Conservation (phyloP, 441 rosid genomes). For the Arabidopsis lyrata region DNA sequence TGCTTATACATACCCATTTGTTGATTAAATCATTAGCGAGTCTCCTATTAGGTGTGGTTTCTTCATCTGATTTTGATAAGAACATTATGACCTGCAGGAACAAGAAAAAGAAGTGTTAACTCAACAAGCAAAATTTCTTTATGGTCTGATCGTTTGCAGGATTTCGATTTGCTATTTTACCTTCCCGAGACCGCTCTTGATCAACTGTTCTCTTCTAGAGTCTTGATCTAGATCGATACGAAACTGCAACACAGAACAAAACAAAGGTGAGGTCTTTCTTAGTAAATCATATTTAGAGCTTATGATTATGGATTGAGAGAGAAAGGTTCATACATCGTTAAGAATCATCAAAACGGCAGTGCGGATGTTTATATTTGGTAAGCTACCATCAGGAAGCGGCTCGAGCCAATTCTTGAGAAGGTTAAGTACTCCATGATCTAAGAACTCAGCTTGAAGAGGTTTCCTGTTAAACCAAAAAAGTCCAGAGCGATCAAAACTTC, state of each 20-base stretch:
- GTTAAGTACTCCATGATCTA: constrained; percentile 85
- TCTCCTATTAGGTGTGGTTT: constrained; percentile 74
- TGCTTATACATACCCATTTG: constrained; percentile 56
- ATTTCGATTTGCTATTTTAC: neutral
- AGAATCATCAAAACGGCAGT: constrained; percentile 72
- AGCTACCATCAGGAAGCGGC: constrained; percentile 95
- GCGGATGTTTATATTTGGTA: constrained; percentile 83
- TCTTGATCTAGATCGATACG: constrained; percentile 71
- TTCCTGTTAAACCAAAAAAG: constrained; percentile 41
- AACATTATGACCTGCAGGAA: constrained; percentile 69
- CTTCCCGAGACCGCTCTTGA: constrained; percentile 91
- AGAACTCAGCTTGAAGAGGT: constrained; percentile 82
- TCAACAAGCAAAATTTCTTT: neutral
- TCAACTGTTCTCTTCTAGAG: constrained; percentile 79
- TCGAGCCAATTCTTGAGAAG: constrained; percentile 89
- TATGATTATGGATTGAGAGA: neutral
- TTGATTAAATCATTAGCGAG: constrained; percentile 89
- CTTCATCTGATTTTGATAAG: constrained; percentile 90
- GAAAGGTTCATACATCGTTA: constrained; percentile 58
- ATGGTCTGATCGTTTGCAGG: neutral
- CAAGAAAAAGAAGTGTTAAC: neutral
- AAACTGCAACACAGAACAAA: constrained; percentile 51
- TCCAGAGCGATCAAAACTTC: no score
- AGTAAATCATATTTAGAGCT: neutral
- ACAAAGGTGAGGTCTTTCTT: constrained; percentile 3